phyloP scores from a whole-genome alignment of 768 basidiomycete species.

The Astraeus odoratus region DNA sequence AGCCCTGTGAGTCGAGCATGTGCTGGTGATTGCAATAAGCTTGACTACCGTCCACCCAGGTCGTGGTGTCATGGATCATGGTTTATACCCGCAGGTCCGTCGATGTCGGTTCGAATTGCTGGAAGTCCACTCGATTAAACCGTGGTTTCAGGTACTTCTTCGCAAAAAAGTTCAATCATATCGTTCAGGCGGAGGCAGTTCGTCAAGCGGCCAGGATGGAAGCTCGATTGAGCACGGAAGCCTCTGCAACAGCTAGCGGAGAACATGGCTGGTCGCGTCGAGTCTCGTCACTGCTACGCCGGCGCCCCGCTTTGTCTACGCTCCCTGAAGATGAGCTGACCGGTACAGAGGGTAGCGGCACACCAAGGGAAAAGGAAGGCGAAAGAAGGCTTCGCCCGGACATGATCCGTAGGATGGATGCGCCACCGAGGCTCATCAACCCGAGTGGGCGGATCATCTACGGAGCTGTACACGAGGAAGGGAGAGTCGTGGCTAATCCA shows the following conservation, averaged over 20 bases:
- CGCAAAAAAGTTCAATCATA: conserved; percentile 55
- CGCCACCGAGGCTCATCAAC: conserved; percentile 59
- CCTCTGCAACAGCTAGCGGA: conserved; percentile 13
- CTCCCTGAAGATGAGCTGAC: conserved; percentile 17
- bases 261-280: conserved; percentile 20
- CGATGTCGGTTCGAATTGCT: background rate
- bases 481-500: too few relatives aligned
- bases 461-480: conserved; percentile 25
- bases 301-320: conserved; percentile 11
- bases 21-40: background rate
- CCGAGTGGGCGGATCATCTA: conserved; percentile 69
- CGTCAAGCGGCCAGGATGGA: conserved; percentile 20
- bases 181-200: conserved; percentile 41
- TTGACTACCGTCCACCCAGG: conserved; percentile 31
- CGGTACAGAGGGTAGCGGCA: conserved; percentile 9
- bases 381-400: conserved; percentile 43
- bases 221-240: conserved; percentile 14
- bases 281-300: conserved; percentile 27
- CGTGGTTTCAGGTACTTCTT: conserved; percentile 54
- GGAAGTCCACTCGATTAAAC: background rate
- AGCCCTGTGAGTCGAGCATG: conserved; percentile 50
- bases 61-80: conserved; percentile 77
- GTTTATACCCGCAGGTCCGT: conserved; percentile 68
- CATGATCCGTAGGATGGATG: conserved; percentile 74
- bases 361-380: conserved; percentile 19